phyloP scores from a whole-genome alignment of 2,329 filamentous ascomycete genomes.

The Ascochyta fabae region DNA sequence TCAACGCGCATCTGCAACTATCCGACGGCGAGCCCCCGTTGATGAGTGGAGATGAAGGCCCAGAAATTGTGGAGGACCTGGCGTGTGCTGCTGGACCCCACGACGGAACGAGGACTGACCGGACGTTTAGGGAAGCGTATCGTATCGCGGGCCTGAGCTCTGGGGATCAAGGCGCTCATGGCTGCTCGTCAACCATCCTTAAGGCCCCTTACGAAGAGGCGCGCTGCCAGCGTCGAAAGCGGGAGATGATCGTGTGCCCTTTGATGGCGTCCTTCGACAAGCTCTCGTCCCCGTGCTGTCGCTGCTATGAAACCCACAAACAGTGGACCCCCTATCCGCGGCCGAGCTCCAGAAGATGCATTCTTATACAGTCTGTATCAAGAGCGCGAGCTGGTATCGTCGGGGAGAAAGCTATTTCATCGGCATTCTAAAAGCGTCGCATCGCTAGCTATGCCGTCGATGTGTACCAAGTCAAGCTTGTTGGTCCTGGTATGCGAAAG shows the following conservation, averaged over 20 bases:
- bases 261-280: conserved; percentile 46
- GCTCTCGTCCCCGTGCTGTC: conserved; percentile 50
- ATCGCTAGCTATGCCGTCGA: conserved; percentile 60
- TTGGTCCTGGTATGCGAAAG: conserved; percentile 37
- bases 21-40: conserved; percentile 50
- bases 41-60: conserved; percentile 56
- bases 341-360: conserved; percentile 56
- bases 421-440: conserved; percentile 52
- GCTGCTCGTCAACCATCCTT: conserved; percentile 50
- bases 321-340: conserved; percentile 42
- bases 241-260: conserved; percentile 41
- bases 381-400: conserved; percentile 61
- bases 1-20: conserved; percentile 44
- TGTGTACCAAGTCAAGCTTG: conserved; percentile 56
- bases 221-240: conserved; percentile 9
- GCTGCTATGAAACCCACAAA: conserved; percentile 42
- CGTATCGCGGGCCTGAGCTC: conserved; percentile 53
- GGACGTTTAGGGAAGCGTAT: conserved; percentile 50
- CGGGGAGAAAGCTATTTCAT: conserved; percentile 57
- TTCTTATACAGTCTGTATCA: conserved; percentile 55
- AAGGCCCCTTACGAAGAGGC: conserved; percentile 10
- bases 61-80: conserved; percentile 57
- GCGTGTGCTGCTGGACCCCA: conserved; percentile 29
- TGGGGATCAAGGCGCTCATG: conserved; percentile 59
- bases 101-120: conserved; percentile 17